Conservation (phyloP, 169 alveolate genomes). For the Cryptosporidium ryanae region DNA sequence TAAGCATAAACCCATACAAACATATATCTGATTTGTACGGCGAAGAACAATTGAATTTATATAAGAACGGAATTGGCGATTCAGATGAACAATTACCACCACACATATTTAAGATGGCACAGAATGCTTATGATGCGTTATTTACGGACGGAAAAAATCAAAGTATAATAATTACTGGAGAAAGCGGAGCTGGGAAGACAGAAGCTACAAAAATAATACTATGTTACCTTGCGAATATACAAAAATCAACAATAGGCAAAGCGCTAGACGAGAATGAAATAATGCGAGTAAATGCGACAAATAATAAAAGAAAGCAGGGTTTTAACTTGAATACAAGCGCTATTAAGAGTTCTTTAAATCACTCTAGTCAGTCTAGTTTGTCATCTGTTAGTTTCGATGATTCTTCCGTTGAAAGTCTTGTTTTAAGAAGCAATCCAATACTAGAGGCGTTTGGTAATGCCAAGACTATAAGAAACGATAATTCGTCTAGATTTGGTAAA, state of each 20-base stretch:
- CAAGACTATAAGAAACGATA: slow-evolving; percentile 96
- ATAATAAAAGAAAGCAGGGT: neutral
- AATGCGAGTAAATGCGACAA: too few species aligned
- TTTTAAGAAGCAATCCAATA: slow-evolving; percentile 95
- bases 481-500: slow-evolving; percentile 98
- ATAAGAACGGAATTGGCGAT: slow-evolving; percentile 27
- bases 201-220: slow-evolving; percentile 91
- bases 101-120: slow-evolving; percentile 89
- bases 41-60: neutral
- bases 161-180: slow-evolving; percentile 92
- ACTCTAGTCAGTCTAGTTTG: slow-evolving; percentile 13
- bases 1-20: slow-evolving; percentile 89
- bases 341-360: slow-evolving; percentile 3
- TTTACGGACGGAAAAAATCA: slow-evolving; percentile 87
- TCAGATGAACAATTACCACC: slow-evolving; percentile 80
- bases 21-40: slow-evolving; percentile 47
- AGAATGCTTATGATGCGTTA: slow-evolving; percentile 84
- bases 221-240: slow-evolving; percentile 85
- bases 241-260: slow-evolving; percentile 8
- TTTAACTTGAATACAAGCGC: neutral
- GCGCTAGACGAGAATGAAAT: too few species aligned
- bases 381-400: slow-evolving; percentile 17
- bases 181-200: slow-evolving; percentile 94
- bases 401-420: slow-evolving; percentile 56
- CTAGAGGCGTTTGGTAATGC: slow-evolving; percentile 99